These are phyloP conservation scores for Lentinula aciculospora DNA, from an alignment of 768 basidiomycete species.

Conservation along the genomic window DNA sequence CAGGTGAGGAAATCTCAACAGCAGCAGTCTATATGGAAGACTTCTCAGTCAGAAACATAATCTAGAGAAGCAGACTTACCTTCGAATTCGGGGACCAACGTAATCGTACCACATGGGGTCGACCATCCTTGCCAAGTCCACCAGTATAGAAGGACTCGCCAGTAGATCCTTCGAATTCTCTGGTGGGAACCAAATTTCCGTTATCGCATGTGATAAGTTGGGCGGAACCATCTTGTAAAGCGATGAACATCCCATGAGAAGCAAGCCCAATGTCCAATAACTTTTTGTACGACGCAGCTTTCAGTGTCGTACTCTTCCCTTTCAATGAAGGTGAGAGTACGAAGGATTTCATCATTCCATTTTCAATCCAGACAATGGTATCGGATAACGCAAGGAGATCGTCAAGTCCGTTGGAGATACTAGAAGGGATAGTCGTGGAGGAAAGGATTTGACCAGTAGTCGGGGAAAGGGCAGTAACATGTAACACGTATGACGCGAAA, in stretches of 20 bases:
- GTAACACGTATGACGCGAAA: conserved; percentile 54
- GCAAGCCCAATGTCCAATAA: conserved; percentile 60
- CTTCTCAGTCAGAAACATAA: background rate
- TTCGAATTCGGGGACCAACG: conserved; percentile 54
- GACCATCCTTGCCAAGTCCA: conserved; percentile 41
- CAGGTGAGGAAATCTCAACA: conserved; percentile 47
- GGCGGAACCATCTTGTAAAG: conserved; percentile 50
- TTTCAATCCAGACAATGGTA: conserved; percentile 47
- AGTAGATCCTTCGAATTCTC: conserved; percentile 54
- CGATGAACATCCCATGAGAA: conserved; percentile 56
- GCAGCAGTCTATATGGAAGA: conserved; percentile 41
- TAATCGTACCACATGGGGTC: conserved; percentile 53
- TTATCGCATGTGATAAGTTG: conserved; percentile 49
- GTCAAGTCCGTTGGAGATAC: conserved; percentile 25
- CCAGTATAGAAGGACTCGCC: conserved; percentile 55
- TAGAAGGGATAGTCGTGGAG: conserved; percentile 49
- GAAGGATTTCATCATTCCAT: conserved; percentile 45
- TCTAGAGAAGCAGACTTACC: conserved; percentile 15
- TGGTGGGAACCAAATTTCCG: conserved; percentile 33
- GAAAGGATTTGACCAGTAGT: conserved; percentile 46
- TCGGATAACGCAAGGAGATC: conserved; percentile 24
- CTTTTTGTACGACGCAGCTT: conserved; percentile 38
- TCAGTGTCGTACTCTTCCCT: conserved; percentile 36
- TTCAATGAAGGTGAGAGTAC: conserved; percentile 46
- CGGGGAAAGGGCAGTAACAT: conserved; percentile 56